phyloP scores from a whole-genome alignment of 2,329 filamentous ascomycete species.

The Xylaria digitata region DNA sequence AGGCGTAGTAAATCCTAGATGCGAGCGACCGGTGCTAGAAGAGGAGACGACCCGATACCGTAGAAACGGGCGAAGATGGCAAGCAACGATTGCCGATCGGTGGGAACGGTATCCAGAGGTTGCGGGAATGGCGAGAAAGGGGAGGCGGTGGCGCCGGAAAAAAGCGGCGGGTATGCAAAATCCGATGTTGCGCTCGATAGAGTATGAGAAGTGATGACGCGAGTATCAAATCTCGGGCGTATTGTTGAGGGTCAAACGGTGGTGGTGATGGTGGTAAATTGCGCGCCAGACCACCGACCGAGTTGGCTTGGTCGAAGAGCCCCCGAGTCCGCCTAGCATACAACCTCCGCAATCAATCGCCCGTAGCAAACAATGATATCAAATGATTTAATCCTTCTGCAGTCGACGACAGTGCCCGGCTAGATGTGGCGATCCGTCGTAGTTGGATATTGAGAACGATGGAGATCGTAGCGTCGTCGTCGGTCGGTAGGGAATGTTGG shows the following conservation, averaged over 20 bases:
- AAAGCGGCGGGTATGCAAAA: not conserved
- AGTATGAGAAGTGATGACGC: not conserved
- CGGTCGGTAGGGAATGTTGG: constrained; percentile 27
- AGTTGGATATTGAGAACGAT: constrained; percentile 11
- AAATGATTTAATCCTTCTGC: constrained; percentile 9
- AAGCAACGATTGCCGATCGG: constrained; percentile 29
- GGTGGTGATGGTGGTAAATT: constrained; percentile 50
- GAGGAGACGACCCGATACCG: constrained; percentile 26
- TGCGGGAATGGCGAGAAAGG: constrained; percentile 2
- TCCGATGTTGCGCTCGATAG: constrained; percentile 20
- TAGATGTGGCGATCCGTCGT: constrained; percentile 17
- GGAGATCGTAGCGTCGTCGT: constrained; percentile 12
- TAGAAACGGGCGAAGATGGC: constrained; percentile 27
- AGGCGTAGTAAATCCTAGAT: constrained; percentile 26
- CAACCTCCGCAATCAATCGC: constrained; percentile 42
- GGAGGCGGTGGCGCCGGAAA: constrained; percentile 21
- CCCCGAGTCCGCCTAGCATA: constrained; percentile 52
- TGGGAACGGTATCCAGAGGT: constrained; percentile 10
- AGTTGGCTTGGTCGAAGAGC: constrained; percentile 50
- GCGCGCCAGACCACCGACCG: constrained; percentile 55
- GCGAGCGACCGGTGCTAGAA: constrained; percentile 25
- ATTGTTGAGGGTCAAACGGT: constrained; percentile 12
- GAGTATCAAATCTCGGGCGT: constrained; percentile 1
- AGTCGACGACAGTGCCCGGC: constrained; percentile 15
- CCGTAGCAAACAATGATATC: constrained; percentile 24